Evolutionary conservation across 2,329 filamentous ascomycete genomes (phyloP), one percentile per base, ranked within the genome.

Genomic region (Coleophoma cylindrospora): DNA sequence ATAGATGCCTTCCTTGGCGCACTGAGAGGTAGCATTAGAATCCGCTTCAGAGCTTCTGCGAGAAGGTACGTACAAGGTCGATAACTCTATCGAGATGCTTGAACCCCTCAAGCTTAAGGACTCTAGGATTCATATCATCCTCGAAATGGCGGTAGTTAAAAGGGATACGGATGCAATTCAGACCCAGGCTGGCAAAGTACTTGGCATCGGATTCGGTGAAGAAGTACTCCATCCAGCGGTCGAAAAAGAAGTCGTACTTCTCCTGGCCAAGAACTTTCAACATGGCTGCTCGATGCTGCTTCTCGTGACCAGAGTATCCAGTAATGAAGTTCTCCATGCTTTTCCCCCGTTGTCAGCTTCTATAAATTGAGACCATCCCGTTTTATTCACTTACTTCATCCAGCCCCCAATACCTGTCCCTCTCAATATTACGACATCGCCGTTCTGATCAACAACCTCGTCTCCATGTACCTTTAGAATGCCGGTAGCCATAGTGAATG

Each of bases 251-350:
- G 10, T 79, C 68, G 49, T 75, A 74, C 55, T 78, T 79, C 43
- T 79, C 71, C 40, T 70, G 56, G 1, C 79, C 79, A 0, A 82
- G 65, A 0, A 75, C 74, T 45, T 72, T 68, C 2, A 71, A 65
- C 63, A 82, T 71, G 2, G 75, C 72, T 0, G 70, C 70, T 4
- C 78, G 74, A 50, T 79, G 74, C 51, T 80, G 70, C 14, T 69
- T 70, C 58, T 82, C 79, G 47, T 79, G 75, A 22, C 76, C 79
- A 14, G 78, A 69, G 51, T 74, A 82, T 19, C 79, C 79, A 2
- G 75, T 79, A 57, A 83, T 81, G 68, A 82, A 82, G 60, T 80
- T 81, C 61, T 80, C 76, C 74, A 77, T 78, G 50, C 53, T 46
- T n/a, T 52, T 40, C 17, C 50, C 27, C 9, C 2, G 19, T 27